phyloP scores from a whole-genome alignment of 768 basidiomycete genomes.

The Clitopilus passeckerianus region DNA sequence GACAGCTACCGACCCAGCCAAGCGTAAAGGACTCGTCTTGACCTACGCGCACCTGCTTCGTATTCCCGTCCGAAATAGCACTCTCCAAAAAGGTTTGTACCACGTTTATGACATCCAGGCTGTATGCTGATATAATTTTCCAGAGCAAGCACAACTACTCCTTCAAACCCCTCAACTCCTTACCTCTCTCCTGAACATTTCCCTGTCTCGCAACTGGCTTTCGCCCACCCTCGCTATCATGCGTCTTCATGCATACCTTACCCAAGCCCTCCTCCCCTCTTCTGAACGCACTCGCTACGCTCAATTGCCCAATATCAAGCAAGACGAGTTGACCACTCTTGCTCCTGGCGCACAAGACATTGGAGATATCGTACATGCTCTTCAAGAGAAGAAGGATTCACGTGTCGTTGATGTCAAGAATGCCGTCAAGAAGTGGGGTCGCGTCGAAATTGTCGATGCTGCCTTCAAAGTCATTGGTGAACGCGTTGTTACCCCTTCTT shows the following conservation, averaged over 20 bases:
- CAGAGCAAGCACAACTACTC: conserved; percentile 71
- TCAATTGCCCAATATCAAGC: conserved; percentile 76
- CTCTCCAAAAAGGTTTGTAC: conserved; percentile 60
- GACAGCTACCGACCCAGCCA: conserved; percentile 30
- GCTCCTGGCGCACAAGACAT: conserved; percentile 33
- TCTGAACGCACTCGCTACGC: conserved; percentile 45
- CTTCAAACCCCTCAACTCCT: conserved; percentile 70
- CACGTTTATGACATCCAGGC: not conserved
- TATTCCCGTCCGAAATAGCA: conserved; percentile 44
- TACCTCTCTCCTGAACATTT: conserved; percentile 77
- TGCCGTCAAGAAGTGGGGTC: conserved; percentile 66
- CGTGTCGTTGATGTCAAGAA: conserved; percentile 53
- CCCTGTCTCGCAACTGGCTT: conserved; percentile 87
- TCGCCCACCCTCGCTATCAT: conserved; percentile 71
- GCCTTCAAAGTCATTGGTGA: conserved; percentile 93
- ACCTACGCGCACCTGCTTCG: conserved; percentile 86
- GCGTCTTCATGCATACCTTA: conserved; percentile 77
- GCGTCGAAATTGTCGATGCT: conserved; percentile 74
- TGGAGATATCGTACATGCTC: conserved; percentile 36
- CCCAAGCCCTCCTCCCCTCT: conserved; percentile 75
- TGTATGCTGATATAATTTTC: not conserved
- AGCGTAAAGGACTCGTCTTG: conserved; percentile 60
- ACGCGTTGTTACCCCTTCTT: conserved; percentile 77
- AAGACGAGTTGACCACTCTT: conserved; percentile 38
- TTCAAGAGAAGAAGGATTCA: conserved; percentile 50